phyloP scores from a whole-genome alignment of 2,329 filamentous ascomycete species.

The Botrytis medusae region DNA sequence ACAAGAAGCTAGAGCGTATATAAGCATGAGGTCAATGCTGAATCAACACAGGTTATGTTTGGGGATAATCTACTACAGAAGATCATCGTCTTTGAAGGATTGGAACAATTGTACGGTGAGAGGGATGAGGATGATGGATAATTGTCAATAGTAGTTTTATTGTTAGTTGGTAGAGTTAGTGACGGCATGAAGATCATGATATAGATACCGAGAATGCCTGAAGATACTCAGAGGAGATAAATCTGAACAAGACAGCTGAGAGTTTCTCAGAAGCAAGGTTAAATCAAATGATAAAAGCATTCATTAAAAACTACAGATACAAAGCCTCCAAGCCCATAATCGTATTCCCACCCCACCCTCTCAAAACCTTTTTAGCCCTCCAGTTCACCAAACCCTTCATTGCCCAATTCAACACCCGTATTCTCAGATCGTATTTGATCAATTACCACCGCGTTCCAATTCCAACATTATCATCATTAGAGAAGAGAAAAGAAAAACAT shows the following conservation, averaged over 20 bases:
- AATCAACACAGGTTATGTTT: neutral
- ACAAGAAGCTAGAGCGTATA: neutral
- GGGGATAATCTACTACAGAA: neutral
- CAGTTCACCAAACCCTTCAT: neutral
- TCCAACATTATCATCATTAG: conserved; percentile 14
- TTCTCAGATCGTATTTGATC: conserved; percentile 18
- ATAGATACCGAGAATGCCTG: neutral
- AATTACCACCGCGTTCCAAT: conserved; percentile 20
- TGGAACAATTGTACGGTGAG: neutral
- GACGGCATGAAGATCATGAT: neutral
- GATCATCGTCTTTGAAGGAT: neutral
- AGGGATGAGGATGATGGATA: too few species aligned
- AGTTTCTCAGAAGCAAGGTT: neutral
- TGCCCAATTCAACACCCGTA: neutral
- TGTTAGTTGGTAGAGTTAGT: neutral
- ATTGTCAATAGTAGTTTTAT: neutral
- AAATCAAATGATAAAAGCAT: neutral
- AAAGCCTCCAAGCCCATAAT: neutral
- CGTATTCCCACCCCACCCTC: neutral
- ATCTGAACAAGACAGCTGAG: neutral
- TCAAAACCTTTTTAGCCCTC: neutral
- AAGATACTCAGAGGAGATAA: neutral
- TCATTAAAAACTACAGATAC: conserved; percentile 14
- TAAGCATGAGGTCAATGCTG: neutral
- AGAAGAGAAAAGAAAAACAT: neutral